Percentiles rank a stretch among this genome's conserved stretches.
These are phyloP conservation scores for Proliferodiscus dingleyae DNA, from an alignment of 2,329 filamentous ascomycete genomes.

Conservation along the genomic window DNA sequence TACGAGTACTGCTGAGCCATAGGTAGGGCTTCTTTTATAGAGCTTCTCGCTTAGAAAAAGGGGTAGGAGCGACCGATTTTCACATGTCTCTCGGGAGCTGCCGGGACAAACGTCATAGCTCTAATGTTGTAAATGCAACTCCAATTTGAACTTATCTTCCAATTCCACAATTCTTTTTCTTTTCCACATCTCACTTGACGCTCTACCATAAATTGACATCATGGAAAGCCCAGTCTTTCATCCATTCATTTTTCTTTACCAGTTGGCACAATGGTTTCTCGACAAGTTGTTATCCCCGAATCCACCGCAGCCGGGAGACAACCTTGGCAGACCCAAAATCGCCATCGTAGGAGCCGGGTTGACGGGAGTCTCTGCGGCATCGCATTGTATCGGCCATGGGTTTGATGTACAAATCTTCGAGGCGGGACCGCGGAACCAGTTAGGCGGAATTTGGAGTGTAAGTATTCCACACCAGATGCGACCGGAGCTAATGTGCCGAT, in stretches of 20 bases:
- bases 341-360: conserved; percentile 68
- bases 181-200: not conserved
- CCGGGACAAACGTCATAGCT: too few relatives aligned
- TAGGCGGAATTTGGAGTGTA: conserved; percentile 80
- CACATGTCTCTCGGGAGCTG: too few relatives aligned
- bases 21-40: too few relatives aligned
- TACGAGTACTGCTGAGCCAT: too few relatives aligned
- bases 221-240: conserved; percentile 40
- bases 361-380: conserved; percentile 71
- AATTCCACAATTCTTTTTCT: not conserved
- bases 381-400: conserved; percentile 79
- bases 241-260: conserved; percentile 58
- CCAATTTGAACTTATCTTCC: not conserved
- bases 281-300: conserved; percentile 62
- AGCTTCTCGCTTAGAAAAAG: too few relatives aligned
- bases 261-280: conserved; percentile 60
- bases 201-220: conserved; percentile 1
- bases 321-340: conserved; percentile 58
- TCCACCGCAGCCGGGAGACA: conserved; percentile 55
- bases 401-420: conserved; percentile 81
- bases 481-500: conserved; percentile 2
- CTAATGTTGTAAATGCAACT: too few relatives aligned
- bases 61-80: too few relatives aligned
- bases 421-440: conserved; percentile 55
- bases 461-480: conserved; percentile 24